A percentile compares a stretch with the other conserved stretches of the same genome.
These are phyloP conservation scores for Begonia fuchsioides DNA, from an alignment of 306 rosid species.

Conservation along the genomic window DNA sequence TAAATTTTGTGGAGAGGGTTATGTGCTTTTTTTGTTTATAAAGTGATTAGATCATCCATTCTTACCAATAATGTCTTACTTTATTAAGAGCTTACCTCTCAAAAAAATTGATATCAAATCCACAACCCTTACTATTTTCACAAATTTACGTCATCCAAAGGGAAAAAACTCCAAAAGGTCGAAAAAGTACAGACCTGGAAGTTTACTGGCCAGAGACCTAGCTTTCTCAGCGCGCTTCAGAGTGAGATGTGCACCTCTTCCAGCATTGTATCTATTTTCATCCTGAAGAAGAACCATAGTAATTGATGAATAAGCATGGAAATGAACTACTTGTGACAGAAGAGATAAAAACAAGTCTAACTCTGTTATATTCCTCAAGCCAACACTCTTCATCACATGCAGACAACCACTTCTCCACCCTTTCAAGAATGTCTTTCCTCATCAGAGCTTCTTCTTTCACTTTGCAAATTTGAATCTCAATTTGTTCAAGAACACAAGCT, in stretches of 20 bases:
- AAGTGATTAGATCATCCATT: too few relatives aligned
- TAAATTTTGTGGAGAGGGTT: too few relatives aligned
- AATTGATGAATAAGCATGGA: not conserved
- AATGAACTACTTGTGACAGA: not conserved
- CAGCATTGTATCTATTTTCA: constrained; percentile 59
- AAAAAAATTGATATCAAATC: too few relatives aligned
- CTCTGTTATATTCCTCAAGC: constrained; percentile 85
- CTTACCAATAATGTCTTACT: too few relatives aligned
- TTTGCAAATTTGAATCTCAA: constrained; percentile 38
- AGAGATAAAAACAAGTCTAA: constrained; percentile 7
- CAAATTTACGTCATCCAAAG: too few relatives aligned
- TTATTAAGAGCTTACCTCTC: too few relatives aligned
- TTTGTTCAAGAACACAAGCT: constrained; percentile 31
- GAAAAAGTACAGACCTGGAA: constrained; percentile 44
- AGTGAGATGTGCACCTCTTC: constrained; percentile 84
- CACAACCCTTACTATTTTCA: too few relatives aligned
- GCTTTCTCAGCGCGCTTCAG: constrained; percentile 98
- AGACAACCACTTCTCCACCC: constrained; percentile 59
- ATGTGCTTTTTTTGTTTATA: too few relatives aligned
- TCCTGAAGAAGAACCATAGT: constrained; percentile 29
- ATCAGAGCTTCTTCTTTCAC: constrained; percentile 46
- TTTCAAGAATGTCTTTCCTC: constrained; percentile 63
- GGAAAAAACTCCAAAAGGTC: too few relatives aligned
- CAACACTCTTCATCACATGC: constrained; percentile 76
- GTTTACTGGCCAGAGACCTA: constrained; percentile 68